Evolutionary conservation across 2,329 filamentous ascomycete species (phyloP).

Genomic region (Neopestalotiopsis rosae): DNA sequence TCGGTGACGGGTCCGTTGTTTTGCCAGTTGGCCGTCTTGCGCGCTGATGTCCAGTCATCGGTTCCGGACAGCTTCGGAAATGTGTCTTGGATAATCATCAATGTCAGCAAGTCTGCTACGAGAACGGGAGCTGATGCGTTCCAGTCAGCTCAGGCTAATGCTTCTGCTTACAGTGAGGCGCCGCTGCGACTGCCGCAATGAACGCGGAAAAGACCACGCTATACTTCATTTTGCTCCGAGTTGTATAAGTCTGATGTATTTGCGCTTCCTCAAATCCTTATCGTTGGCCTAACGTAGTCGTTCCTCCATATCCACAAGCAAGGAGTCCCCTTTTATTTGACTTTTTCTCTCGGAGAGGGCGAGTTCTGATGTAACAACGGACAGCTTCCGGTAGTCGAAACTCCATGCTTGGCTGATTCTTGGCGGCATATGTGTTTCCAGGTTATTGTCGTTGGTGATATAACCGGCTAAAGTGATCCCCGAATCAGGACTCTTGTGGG

Average conservation of each 20-base stretch:
- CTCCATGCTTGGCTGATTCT: background rate
- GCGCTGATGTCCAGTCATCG: conserved; percentile 38
- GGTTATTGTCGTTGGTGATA: background rate
- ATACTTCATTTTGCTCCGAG: background rate
- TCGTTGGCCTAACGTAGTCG: too few species aligned
- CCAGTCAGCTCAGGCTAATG: too few species aligned
- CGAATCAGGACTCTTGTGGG: background rate
- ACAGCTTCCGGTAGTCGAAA: background rate
- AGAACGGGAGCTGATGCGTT: too few species aligned
- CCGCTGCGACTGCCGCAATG: background rate
- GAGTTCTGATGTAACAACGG: too few species aligned
- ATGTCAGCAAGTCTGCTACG: too few species aligned
- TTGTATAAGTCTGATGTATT: background rate
- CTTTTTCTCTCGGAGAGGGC: too few species aligned
- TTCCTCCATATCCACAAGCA: too few species aligned
- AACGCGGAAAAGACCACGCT: background rate
- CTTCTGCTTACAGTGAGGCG: conserved; percentile 11
- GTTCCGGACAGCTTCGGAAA: conserved; percentile 37
- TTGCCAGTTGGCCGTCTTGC: conserved; percentile 50
- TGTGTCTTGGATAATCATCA: too few species aligned
- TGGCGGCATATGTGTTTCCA: background rate
- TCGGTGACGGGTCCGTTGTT: conserved; percentile 50
- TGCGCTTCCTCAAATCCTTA: too few species aligned
- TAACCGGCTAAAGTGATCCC: conserved; percentile 11
- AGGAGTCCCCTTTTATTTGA: too few species aligned